phyloP scores from a whole-genome alignment of 2,329 filamentous ascomycete genomes.

The Fusarium cyanostomum region DNA sequence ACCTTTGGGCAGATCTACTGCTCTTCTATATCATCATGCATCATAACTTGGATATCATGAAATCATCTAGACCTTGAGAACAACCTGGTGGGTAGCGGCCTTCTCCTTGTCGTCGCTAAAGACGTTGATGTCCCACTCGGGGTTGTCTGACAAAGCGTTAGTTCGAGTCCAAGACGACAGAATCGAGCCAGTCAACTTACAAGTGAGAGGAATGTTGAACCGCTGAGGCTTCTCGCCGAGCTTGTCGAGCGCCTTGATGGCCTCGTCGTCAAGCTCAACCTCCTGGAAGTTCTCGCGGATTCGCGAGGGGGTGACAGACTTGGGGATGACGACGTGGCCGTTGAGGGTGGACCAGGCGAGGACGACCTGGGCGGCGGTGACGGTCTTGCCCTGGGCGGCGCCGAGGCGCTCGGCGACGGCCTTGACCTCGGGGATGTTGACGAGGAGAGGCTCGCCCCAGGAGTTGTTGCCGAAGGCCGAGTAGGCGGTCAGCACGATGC shows the following conservation, averaged over 20 bases:
- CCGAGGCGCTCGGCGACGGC: slow-evolving; percentile 62
- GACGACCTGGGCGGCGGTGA: slow-evolving; percentile 57
- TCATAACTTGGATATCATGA: slow-evolving; percentile 34
- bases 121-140: slow-evolving; percentile 66
- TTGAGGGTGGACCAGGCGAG: slow-evolving; percentile 67
- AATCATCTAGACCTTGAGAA: slow-evolving; percentile 44
- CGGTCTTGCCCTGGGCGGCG: slow-evolving; percentile 47
- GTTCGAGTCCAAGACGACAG: background rate
- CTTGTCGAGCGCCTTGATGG: slow-evolving; percentile 68
- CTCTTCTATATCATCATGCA: slow-evolving; percentile 28
- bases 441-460: slow-evolving; percentile 59
- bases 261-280: slow-evolving; percentile 66
- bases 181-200: slow-evolving; percentile 44
- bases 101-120: slow-evolving; percentile 64
- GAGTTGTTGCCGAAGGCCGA: slow-evolving; percentile 63
- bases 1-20: background rate
- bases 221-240: slow-evolving; percentile 63
- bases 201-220: slow-evolving; percentile 56
- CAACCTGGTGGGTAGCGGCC: slow-evolving; percentile 58
- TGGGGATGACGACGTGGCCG: slow-evolving; percentile 78
- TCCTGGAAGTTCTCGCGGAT: slow-evolving; percentile 77
- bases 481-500: slow-evolving; percentile 74
- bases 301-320: slow-evolving; percentile 73
- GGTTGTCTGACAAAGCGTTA: slow-evolving; percentile 51
- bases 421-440: slow-evolving; percentile 65